These are phyloP conservation scores for Globisporangium lucens DNA, from an alignment of 352 stramenopile genomes.

Conservation along the genomic window DNA sequence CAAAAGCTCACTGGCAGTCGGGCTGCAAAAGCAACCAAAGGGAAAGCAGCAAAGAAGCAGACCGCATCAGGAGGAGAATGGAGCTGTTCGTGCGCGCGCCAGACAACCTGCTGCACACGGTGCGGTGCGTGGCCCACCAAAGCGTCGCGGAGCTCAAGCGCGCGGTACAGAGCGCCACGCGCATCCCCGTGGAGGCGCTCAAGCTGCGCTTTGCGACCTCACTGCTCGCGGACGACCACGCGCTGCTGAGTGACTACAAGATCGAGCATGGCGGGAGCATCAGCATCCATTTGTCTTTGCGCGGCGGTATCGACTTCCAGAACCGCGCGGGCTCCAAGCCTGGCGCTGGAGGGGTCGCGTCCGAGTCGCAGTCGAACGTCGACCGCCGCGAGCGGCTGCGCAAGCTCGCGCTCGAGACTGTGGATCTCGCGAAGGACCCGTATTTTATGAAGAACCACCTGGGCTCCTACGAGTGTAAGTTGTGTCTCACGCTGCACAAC, in stretches of 20 bases:
- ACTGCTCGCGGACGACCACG: conserved; percentile 19
- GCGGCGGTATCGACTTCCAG: conserved; percentile 78
- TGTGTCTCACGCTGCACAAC: conserved; percentile 98
- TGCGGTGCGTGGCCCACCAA: conserved; percentile 9
- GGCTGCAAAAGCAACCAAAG: neutral
- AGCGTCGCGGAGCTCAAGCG: conserved; percentile 20
- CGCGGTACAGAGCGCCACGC: conserved; percentile 19
- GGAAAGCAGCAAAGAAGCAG: neutral
- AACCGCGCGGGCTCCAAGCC: conserved; percentile 84
- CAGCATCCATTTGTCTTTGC: conserved; percentile 17
- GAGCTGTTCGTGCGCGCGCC: conserved; percentile 29
- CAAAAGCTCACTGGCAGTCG: neutral
- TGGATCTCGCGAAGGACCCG: conserved; percentile 98
- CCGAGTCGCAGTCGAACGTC: conserved; percentile 78
- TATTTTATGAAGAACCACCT: conserved; percentile 99
- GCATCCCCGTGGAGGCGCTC: conserved; percentile 18
- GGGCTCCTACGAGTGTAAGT: conserved; percentile 98
- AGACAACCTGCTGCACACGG: conserved; percentile 17
- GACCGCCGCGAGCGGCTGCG: conserved; percentile 96
- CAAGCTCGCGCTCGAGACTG: conserved; percentile 97
- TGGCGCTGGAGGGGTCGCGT: conserved; percentile 69
- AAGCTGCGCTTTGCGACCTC: conserved; percentile 22
- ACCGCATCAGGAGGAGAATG: conserved; percentile 9
- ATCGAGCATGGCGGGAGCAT: conserved; percentile 20
- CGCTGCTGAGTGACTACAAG: conserved; percentile 18